phyloP scores from a whole-genome alignment of 2,329 filamentous ascomycete genomes.

The Juglanconis oblonga region DNA sequence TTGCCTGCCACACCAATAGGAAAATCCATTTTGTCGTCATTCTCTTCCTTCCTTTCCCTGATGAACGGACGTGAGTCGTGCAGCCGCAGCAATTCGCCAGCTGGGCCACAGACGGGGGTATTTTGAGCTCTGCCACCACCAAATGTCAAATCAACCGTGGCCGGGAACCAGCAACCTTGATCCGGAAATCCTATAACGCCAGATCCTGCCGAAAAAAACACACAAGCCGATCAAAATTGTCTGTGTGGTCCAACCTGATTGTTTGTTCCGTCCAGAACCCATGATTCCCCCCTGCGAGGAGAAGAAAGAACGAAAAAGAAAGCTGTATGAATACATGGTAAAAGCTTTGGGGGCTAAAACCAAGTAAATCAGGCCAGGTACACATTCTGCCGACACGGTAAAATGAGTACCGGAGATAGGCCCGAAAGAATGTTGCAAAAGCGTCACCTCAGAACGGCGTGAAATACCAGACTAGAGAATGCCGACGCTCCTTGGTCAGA shows the following conservation, averaged over 20 bases:
- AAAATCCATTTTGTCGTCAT: conserved; percentile 20
- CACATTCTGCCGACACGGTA: conserved; percentile 2
- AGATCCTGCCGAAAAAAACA: conserved; percentile 11
- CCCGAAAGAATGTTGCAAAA: conserved; percentile 15
- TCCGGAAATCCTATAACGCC: conserved; percentile 18
- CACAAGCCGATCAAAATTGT: conserved; percentile 9
- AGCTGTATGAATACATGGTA: conserved; percentile 16
- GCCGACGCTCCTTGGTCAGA: conserved; percentile 3
- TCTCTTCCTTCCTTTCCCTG: conserved; percentile 22
- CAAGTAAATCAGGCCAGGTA: conserved; percentile 6
- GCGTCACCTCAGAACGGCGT: conserved; percentile 5
- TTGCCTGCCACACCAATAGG: conserved; percentile 5
- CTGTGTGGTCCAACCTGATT: conserved; percentile 6
- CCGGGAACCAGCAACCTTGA: conserved; percentile 16
- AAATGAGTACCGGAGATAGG: conserved; percentile 1
- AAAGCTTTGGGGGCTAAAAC: conserved; percentile 14
- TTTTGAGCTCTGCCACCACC: conserved; percentile 18
- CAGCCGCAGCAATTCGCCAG: conserved; percentile 7
- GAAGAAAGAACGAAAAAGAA: conserved; percentile 6
- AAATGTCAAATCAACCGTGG: conserved; percentile 11
- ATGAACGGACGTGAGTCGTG: conserved; percentile 18
- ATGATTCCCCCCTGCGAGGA: background rate
- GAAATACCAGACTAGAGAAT: conserved; percentile 16
- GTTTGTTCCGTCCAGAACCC: conserved; percentile 4
- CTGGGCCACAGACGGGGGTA: conserved; percentile 18